Base-by-base conservation (phyloP, 768 basidiomycete genomes). In the Dictyophora rubrovolvata region DNA sequence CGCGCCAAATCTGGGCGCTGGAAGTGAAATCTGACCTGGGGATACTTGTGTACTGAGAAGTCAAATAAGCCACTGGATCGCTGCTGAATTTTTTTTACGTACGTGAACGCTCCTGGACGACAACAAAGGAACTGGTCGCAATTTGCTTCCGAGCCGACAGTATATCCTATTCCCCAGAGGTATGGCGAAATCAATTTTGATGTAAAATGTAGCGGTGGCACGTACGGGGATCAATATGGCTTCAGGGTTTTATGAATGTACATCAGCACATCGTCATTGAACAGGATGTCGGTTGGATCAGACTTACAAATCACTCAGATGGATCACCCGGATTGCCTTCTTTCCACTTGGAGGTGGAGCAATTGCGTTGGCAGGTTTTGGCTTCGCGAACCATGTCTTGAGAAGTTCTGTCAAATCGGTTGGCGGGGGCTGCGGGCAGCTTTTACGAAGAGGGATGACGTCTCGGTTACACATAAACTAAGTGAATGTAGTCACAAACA, bases 1-100 rank as follows among this genome's bases (percentile, higher is more conserved):
- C 11, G 62, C 64, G 11, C 67, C 67, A 59, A 59, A 69, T 46
- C 65, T 54, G 14, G 67, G 67, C 1, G 67, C 67, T 14, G 67
- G 64, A 33, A 66, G 58, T 6, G 56, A 57, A 21, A 57, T 14
- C 28, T 23, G 23, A 42, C 56, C 56, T 1, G n/a, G 21, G 1
- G 47, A 42, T 17, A 57, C 46, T 2, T 20, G 23, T 28, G 48
- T 17, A 20, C 56, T 57, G 56, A n/a, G 22, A n/a, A 48, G 9
- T 54, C 28, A 28, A 16, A 51, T 51, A 28, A 5, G 28, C 3
- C 18, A 54, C 20, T 12, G 4, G 5, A 5, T 54, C 28, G 1
- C 60, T 48, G 5, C 33, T 54, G 47, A 49, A 60, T 46, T 60
- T 54, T 34, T 51, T 23, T 23, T 5, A 20, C 50, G 9, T 59